These are phyloP conservation scores for Clarireedia sp. DNA, from an alignment of 2,329 filamentous ascomycete genomes.

Conservation along the genomic window DNA sequence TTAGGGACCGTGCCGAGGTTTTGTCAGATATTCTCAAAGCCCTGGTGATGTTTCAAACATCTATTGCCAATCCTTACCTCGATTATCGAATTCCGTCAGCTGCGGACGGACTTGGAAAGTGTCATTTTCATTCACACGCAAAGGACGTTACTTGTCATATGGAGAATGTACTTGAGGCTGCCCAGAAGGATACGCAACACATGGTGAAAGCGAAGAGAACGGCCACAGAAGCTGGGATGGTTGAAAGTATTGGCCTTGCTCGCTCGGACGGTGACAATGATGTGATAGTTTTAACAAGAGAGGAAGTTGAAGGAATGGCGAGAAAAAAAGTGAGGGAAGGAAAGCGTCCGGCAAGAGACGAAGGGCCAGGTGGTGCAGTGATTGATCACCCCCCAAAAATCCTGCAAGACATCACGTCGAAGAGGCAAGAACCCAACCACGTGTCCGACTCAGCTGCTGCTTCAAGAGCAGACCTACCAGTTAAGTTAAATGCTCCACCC, in stretches of 20 bases:
- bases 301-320: not conserved
- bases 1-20: constrained; percentile 1
- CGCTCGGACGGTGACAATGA: not conserved
- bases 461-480: not conserved
- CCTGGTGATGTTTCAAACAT: not conserved
- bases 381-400: not conserved
- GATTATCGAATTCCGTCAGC: not conserved
- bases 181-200: not conserved
- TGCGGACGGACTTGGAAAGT: not conserved
- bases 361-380: not conserved
- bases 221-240: not conserved
- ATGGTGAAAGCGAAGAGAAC: no score
- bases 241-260: not conserved
- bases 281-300: not conserved
- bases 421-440: no score
- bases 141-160: not conserved
- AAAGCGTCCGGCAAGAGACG: not conserved
- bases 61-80: not conserved
- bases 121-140: constrained; percentile 4
- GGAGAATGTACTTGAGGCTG: not conserved
- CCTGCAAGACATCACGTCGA: not conserved
- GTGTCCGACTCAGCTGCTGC: no score
- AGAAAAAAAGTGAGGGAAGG: not conserved
- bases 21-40: constrained; percentile 3
- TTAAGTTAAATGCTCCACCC: not conserved